Percentiles rank a stretch among this genome's conserved stretches.
Conservation (phyloP, 306 rosid species). For the Acacia confusa region DNA sequence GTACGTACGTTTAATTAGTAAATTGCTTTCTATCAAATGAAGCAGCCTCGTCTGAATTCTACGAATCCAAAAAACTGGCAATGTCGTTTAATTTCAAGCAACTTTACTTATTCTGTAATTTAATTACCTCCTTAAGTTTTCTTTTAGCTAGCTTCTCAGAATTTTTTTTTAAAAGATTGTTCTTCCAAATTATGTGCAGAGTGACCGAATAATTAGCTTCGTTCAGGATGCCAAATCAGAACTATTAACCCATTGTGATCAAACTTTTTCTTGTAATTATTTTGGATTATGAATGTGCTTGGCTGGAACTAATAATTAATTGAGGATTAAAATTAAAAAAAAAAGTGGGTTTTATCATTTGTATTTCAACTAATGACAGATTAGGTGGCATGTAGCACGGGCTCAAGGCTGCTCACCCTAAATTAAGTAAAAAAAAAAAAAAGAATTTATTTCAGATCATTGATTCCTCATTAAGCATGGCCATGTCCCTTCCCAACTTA, state of each 20-base stretch:
- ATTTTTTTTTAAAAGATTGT: neutral
- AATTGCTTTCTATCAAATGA: neutral
- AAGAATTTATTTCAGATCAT: neutral
- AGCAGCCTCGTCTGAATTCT: neutral
- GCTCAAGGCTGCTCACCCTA: neutral
- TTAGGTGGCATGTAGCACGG: neutral
- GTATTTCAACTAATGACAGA: neutral
- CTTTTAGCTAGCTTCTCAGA: neutral
- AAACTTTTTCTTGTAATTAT: neutral
- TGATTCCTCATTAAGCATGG: neutral
- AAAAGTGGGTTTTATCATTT: neutral
- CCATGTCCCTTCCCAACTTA: neutral
- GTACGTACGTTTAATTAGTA: neutral
- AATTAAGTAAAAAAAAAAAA: too few species aligned
- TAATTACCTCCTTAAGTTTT: neutral
- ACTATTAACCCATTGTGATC: neutral
- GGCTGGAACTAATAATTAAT: neutral
- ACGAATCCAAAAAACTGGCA: neutral
- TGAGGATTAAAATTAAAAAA: neutral
- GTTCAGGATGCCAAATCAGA: neutral
- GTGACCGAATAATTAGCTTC: neutral
- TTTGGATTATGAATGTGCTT: neutral
- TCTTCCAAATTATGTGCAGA: neutral
- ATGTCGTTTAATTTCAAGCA: neutral
- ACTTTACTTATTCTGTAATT: neutral